Base-by-base conservation (phyloP, 805 yeast genomes). In the Nakazawaea ishiwadae region DNA sequence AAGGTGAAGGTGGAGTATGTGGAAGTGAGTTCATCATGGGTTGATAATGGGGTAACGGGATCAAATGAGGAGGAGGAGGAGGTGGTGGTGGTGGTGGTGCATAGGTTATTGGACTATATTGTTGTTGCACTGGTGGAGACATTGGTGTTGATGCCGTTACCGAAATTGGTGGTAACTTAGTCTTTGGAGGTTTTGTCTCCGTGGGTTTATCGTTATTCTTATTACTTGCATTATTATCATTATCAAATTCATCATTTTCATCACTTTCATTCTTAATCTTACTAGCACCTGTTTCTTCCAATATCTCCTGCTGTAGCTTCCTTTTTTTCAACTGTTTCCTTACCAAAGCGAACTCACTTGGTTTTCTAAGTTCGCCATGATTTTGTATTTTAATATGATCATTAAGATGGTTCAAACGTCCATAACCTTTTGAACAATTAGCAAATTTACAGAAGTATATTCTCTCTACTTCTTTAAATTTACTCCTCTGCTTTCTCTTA, bases 321-420 rank as follows among this genome's bases (percentile, higher is more conserved):
- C 43, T 32, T 17, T 15, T 39, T 19, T 28, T 32, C 8, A 39
- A 20, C 16, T 39, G 28, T 28, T 39, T 39, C 27, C 43, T 10
- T 10, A 39, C 23, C 38, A 39, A 39, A 4, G 40, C 28, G 18
- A 40, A 40, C 23, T 40, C 44, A 18, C 40, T 36, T 15, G 40
- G 44, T 24, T 36, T 36, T 18, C 44, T 30, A n/a, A 40, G 27
- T 15, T 31, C 37, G 7, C 44, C 44, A 26, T 40, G 44, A 4
- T 34, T 35, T 14, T 40, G 38, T 8, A 40, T 40, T 26, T 26
- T 34, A 4, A 40, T 17, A 23, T 40, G 44, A 19, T 40, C 44
- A 19, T 40, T 40, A 26, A 40, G 33, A 19, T 40, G 44, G 35
- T 40, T 40, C 14, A 40, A 30, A n/a, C 39, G 16, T 9, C 44